Conservation (phyloP, 495 filamentous ascomycete species). For the Penicillium malachiteum region DNA sequence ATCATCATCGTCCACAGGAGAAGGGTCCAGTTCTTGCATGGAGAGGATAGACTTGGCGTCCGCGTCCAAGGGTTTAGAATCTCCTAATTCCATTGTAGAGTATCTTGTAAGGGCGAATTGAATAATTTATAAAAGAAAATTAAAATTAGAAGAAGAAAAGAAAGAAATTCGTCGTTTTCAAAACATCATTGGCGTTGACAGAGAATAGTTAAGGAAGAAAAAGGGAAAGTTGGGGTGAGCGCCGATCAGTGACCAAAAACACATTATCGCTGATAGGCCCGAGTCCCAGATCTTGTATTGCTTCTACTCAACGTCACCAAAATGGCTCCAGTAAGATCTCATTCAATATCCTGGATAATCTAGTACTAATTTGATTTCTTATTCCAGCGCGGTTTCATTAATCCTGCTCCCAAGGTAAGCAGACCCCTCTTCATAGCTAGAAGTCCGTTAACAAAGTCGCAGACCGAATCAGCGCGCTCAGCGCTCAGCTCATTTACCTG, state of each 20-base stretch:
- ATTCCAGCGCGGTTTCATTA: constrained; percentile 45
- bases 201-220: constrained; percentile 5
- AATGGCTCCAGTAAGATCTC: constrained; percentile 14
- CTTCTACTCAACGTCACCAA: not conserved
- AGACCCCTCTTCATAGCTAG: not conserved
- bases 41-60: constrained; percentile 55
- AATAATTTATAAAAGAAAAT: not conserved
- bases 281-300: not conserved
- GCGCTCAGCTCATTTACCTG: constrained; percentile 89
- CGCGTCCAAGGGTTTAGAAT: constrained; percentile 26
- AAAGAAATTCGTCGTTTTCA: constrained; percentile 8
- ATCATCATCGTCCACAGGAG: constrained; percentile 70
- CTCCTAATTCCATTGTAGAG: not conserved
- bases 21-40: constrained; percentile 76
- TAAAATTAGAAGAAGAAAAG: constrained; percentile 6
- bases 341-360: not conserved
- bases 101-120: not conserved
- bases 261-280: constrained; percentile 1
- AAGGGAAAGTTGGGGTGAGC: constrained; percentile 14
- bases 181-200: constrained; percentile 10
- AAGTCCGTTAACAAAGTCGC: constrained; percentile 5
- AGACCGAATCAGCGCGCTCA: constrained; percentile 84
- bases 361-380: not conserved
- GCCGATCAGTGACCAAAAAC: constrained; percentile 5
- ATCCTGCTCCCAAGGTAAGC: constrained; percentile 50